Evolutionary conservation across 2,329 filamentous ascomycete species (phyloP), one percentile per base, ranked within the genome.

Genomic region (Xylariaceae sp.): DNA sequence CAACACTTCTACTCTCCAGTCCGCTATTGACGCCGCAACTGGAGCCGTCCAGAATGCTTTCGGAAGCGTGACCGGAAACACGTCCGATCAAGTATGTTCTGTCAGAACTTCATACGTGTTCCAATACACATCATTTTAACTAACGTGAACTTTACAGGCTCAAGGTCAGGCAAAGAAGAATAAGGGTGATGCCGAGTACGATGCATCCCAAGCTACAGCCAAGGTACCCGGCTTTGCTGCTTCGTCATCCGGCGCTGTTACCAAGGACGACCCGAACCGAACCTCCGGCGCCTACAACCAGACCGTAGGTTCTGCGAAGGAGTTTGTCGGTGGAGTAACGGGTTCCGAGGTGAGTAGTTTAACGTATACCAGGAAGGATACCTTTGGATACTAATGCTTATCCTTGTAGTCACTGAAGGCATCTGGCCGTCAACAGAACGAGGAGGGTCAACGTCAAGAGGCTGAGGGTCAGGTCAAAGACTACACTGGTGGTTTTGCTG

Each of bases 301-400:
- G 77, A 96, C 91, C 4, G 70, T 93, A n/a, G 93, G 93, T 50
- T 84, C 89, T 1, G 87, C 87, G 43, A 97, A 97, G 79, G 91
- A 97, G 72, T 79, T 87, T 3, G 61, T 95, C 1, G 93, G 93
- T 55, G 87, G 87, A 18, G 66, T 93, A 4, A 64, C 93, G 21
- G 93, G 93, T 57, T 86, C 84, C 61, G 88, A 95, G 75, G 83
- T 84, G 71, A 63, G 67, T 47, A 10, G 45, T 42, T 20, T n/a
- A n/a, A 12, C 20, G 40, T 41, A 7, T 23, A 37, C 14, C 29
- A 18, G 2, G 9, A 26, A 41, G 23, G 10, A 23, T 16, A 21
- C 3, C 7, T 12, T 10, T 29, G 14, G 19, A 42, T 43, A 9
- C 54, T 59, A 44, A 45, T 40, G 32, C 14, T 16, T 40, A 10